phyloP scores from a whole-genome alignment of 768 basidiomycete species.

The Panaeolus cyanescens region DNA sequence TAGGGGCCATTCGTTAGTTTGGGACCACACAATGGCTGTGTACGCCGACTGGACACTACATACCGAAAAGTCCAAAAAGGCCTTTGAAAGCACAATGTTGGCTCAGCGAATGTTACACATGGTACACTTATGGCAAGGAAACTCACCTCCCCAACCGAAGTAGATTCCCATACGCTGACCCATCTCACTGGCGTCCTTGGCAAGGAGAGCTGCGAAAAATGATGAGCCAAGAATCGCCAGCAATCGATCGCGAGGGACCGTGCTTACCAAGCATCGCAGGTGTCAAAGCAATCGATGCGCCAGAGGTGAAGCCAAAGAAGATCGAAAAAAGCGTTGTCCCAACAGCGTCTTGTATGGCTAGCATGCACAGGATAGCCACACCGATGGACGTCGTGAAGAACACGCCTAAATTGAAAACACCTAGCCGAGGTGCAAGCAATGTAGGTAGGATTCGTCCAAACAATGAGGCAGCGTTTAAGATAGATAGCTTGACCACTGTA shows the following conservation, averaged over 20 bases:
- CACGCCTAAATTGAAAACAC: constrained; percentile 44
- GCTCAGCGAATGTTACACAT: not conserved
- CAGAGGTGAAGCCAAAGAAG: constrained; percentile 46
- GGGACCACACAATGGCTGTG: not conserved
- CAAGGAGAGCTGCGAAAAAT: constrained; percentile 31
- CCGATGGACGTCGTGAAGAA: constrained; percentile 33
- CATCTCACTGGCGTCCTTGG: constrained; percentile 42
- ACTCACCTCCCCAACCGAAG: constrained; percentile 43
- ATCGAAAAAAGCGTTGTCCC: constrained; percentile 41
- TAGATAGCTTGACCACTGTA: constrained; percentile 37
- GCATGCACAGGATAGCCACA: constrained; percentile 42
- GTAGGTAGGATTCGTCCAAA: constrained; percentile 53
- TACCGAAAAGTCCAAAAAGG: constrained; percentile 40
- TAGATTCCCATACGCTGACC: constrained; percentile 50
- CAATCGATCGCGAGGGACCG: not conserved
- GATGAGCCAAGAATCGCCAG: not conserved
- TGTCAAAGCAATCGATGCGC: constrained; percentile 35
- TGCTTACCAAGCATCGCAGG: constrained; percentile 32
- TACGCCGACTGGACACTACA: too few relatives aligned
- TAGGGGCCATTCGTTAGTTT: not conserved
- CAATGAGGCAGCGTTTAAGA: constrained; percentile 54
- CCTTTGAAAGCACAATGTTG: constrained; percentile 3
- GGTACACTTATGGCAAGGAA: not conserved
- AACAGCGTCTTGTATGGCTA: constrained; percentile 32
- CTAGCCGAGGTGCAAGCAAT: constrained; percentile 40